These are phyloP conservation scores for Apiotrichum sp. DNA, from an alignment of 1,284 basidiomycete genomes.

Conservation along the genomic window DNA sequence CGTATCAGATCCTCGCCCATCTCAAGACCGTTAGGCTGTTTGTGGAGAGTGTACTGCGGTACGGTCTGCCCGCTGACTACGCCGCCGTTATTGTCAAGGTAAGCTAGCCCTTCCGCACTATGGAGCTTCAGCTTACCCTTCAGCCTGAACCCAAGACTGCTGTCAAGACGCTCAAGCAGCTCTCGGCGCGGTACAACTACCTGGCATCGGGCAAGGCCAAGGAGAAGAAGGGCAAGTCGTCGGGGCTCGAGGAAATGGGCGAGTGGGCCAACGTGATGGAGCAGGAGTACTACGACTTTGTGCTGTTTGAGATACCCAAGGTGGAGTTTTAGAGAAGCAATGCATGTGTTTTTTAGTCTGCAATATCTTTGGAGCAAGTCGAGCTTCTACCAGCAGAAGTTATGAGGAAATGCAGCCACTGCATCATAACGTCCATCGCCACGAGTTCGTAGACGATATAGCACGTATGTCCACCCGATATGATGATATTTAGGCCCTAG, in stretches of 20 bases:
- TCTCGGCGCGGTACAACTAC: slow-evolving; percentile 75
- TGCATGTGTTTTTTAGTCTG: slow-evolving; percentile 14
- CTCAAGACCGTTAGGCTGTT: slow-evolving; percentile 87
- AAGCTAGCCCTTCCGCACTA: slow-evolving; percentile 12
- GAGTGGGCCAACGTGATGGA: slow-evolving; percentile 88
- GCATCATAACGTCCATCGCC: no score
- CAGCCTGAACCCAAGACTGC: slow-evolving; percentile 82
- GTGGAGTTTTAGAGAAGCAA: slow-evolving; percentile 25
- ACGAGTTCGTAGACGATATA: no score
- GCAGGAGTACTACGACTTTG: slow-evolving; percentile 89
- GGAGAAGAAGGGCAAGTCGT: slow-evolving; percentile 26
- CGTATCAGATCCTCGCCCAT: slow-evolving; percentile 88
- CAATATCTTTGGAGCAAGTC: no score
- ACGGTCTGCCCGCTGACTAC: slow-evolving; percentile 91
- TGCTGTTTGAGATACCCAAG: slow-evolving; percentile 61
- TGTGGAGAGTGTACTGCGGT: slow-evolving; percentile 91
- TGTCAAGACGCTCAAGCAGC: slow-evolving; percentile 67
- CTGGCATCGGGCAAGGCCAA: slow-evolving; percentile 49
- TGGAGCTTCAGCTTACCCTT: neutral
- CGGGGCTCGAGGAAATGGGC: slow-evolving; percentile 56
- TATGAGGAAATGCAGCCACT: no score
- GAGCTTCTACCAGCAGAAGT: no score
- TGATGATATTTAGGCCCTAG: no score
- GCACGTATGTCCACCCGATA: no score
- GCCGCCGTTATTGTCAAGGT: slow-evolving; percentile 76